Evolutionary conservation across 345 rosid genomes (phyloP).

Genomic region (Corymbia maculata): DNA sequence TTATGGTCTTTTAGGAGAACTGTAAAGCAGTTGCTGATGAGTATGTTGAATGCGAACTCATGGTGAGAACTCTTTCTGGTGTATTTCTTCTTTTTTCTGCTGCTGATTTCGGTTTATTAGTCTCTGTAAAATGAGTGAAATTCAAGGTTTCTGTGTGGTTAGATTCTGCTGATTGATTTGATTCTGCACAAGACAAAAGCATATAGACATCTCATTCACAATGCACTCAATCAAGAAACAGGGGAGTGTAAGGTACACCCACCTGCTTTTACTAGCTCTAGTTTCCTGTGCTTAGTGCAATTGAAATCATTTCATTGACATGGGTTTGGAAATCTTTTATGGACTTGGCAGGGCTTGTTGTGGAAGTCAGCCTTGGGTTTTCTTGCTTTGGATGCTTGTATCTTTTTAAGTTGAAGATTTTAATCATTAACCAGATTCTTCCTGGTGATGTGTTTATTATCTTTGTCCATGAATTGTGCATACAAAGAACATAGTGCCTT

Average conservation of each 20-base stretch:
- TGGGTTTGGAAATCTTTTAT: not conserved
- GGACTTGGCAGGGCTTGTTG: constrained; percentile 47
- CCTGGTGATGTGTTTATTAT: not conserved
- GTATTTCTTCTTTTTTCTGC: not conserved
- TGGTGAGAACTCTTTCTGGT: constrained; percentile 23
- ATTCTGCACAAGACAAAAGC: constrained; percentile 75
- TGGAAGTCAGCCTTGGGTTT: constrained; percentile 51
- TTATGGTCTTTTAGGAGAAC: constrained; percentile 25
- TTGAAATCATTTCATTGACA: not conserved
- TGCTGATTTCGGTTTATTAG: not conserved
- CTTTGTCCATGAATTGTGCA: not conserved
- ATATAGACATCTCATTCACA: constrained; percentile 64
- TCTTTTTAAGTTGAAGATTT: constrained; percentile 23
- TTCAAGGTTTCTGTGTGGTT: not conserved
- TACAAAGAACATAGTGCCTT: constrained; percentile 20
- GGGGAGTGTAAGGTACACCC: constrained; percentile 36
- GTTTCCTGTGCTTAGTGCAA: not conserved
- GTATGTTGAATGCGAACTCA: constrained; percentile 72
- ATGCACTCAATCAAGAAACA: constrained; percentile 42
- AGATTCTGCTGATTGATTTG: constrained; percentile 84
- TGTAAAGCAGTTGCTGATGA: constrained; percentile 70
- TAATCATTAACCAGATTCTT: not conserved
- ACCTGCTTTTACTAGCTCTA: not conserved
- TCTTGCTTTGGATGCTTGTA: constrained; percentile 78
- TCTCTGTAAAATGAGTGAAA: not conserved